phyloP scores from a whole-genome alignment of 257 asterid species.

The Gentiana dahurica region DNA sequence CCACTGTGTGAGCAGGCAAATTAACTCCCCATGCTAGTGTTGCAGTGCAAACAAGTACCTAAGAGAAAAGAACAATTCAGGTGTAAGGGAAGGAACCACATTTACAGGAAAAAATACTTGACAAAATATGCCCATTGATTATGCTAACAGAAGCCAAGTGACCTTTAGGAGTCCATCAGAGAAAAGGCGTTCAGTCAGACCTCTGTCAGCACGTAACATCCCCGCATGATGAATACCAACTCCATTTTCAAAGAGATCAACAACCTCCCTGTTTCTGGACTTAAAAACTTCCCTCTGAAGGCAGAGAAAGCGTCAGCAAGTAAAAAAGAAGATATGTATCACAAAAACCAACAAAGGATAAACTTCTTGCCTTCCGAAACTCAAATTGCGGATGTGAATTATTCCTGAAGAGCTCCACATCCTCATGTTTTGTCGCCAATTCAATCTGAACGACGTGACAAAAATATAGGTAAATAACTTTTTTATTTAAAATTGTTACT shows the following conservation, averaged over 20 bases:
- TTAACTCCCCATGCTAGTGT: slow-evolving; percentile 99
- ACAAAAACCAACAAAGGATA: slow-evolving; percentile 14
- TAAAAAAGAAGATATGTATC: slow-evolving; percentile 7
- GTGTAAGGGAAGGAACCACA: slow-evolving; percentile 11
- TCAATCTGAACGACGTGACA: slow-evolving; percentile 52
- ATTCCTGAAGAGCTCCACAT: slow-evolving; percentile 55
- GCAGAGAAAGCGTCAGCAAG: slow-evolving; percentile 17
- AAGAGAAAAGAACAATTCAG: slow-evolving; percentile 13
- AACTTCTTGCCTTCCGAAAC: slow-evolving; percentile 55
- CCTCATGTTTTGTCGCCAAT: slow-evolving; percentile 46
- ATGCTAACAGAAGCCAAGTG: neutral
- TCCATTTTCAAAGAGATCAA: slow-evolving; percentile 75
- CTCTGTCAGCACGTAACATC: slow-evolving; percentile 92
- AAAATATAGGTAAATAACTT: neutral
- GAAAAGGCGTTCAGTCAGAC: slow-evolving; percentile 91
- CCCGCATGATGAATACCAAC: slow-evolving; percentile 99
- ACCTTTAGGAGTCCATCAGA: slow-evolving; percentile 91
- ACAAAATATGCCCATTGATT: neutral
- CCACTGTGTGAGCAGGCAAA: slow-evolving; percentile 99
- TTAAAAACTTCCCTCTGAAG: slow-evolving; percentile 81
- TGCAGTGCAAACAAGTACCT: slow-evolving; percentile 99
- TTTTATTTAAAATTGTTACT: neutral
- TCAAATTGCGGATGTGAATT: slow-evolving; percentile 81
- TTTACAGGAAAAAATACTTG: slow-evolving; percentile 3
- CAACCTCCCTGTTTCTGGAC: slow-evolving; percentile 91